Conservation (phyloP, 495 filamentous ascomycete species). For the Trichoderma reesei region DNA sequence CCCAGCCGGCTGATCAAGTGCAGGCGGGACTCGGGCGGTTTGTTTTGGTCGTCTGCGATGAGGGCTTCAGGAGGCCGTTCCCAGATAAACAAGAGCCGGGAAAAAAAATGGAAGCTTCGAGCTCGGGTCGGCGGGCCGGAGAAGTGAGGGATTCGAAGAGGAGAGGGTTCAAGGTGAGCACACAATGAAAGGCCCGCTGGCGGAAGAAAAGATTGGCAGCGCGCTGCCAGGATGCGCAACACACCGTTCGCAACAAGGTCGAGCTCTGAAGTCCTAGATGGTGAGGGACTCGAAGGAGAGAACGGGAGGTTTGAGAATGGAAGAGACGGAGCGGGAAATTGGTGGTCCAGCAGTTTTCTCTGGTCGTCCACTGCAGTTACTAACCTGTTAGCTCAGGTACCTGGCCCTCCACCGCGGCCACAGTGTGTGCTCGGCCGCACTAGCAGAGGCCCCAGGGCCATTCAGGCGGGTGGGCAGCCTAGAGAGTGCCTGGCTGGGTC, state of each 20-base stretch:
- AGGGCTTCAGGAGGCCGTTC: constrained; percentile 5
- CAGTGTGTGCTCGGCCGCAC: too few relatives aligned
- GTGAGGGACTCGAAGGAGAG: constrained; percentile 11
- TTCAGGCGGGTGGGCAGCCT: not conserved
- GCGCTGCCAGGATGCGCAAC: constrained; percentile 20
- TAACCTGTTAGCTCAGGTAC: not conserved
- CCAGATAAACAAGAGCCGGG: not conserved
- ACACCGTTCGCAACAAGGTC: constrained; percentile 17
- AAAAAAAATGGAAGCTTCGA: constrained; percentile 10
- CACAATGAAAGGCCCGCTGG: not conserved
- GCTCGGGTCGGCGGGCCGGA: constrained; percentile 10
- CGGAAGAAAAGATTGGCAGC: constrained; percentile 13
- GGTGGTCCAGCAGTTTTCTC: constrained; percentile 11
- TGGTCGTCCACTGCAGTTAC: not conserved
- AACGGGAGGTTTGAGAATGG: constrained; percentile 9
- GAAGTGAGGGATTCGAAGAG: constrained; percentile 13
- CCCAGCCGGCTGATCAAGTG: constrained; percentile 2
- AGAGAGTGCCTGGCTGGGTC: not conserved
- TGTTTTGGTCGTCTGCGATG: not conserved
- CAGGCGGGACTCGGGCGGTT: too few relatives aligned
- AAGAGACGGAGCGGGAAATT: constrained; percentile 12
- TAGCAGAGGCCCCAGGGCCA: not conserved
- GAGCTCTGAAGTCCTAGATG: constrained; percentile 12
- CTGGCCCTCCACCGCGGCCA: too few relatives aligned
- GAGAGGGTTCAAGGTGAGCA: constrained; percentile 12